A percentile compares a stretch with the other conserved stretches of the same genome.
phyloP scores from a whole-genome alignment of 1,284 basidiomycete species.

The Papiliotrema laurentii region DNA sequence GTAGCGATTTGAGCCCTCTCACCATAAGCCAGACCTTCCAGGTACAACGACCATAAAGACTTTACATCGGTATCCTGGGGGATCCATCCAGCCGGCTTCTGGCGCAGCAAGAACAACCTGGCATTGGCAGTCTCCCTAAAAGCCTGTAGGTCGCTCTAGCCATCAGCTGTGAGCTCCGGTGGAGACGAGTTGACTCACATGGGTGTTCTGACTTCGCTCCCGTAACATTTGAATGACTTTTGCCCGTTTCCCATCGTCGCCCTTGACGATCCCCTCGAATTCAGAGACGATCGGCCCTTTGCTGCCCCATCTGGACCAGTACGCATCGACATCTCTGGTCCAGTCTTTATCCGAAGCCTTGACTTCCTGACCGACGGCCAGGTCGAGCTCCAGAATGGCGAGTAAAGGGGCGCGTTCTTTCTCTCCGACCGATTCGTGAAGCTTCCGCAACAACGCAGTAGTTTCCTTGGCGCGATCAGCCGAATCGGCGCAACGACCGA shows the following conservation, averaged over 20 bases:
- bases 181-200: no score
- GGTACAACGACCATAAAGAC: slow-evolving; percentile 30
- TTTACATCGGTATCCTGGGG: slow-evolving; percentile 11
- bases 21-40: slow-evolving; percentile 30
- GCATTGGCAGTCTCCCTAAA: slow-evolving; percentile 25
- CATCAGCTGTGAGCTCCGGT: slow-evolving; percentile 3
- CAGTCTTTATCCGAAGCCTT: slow-evolving; percentile 1
- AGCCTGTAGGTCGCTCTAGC: slow-evolving; percentile 19
- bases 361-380: slow-evolving; percentile 19
- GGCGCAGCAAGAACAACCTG: slow-evolving; percentile 18
- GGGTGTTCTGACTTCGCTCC: slow-evolving; percentile 4
- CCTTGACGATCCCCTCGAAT: slow-evolving; percentile 20
- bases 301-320: slow-evolving; percentile 33
- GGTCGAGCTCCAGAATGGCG: slow-evolving; percentile 14
- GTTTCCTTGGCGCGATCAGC: background rate
- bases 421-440: background rate
- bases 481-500: background rate
- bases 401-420: background rate
- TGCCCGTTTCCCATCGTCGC: slow-evolving; percentile 2
- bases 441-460: background rate
- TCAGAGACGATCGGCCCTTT: slow-evolving; percentile 32
- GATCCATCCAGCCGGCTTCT: slow-evolving; percentile 5
- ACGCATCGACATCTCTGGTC: slow-evolving; percentile 18
- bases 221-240: slow-evolving; percentile 10
- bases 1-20: slow-evolving; percentile 1